These are phyloP conservation scores for Trypanosoma melophagium DNA, from an alignment of 208 protist genomes.

Conservation along the genomic window DNA sequence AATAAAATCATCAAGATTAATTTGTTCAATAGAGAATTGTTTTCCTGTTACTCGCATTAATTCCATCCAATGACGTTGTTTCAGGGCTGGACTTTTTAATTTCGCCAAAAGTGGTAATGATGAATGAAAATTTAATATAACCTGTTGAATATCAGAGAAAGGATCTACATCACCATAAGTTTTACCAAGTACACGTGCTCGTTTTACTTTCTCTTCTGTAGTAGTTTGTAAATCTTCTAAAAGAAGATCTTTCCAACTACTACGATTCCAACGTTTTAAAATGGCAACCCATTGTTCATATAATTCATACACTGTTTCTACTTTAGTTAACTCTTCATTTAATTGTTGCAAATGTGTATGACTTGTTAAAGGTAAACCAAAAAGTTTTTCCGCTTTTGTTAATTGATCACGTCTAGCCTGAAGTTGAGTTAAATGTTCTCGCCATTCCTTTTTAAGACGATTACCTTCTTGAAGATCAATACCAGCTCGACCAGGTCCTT, in stretches of 20 bases:
- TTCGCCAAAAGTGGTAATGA: slow-evolving; percentile 96
- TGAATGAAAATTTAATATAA: slow-evolving; percentile 94
- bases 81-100: slow-evolving; percentile 97
- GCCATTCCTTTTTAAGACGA: slow-evolving; percentile 87
- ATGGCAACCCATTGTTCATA: slow-evolving; percentile 92
- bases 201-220: slow-evolving; percentile 90
- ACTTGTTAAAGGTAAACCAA: slow-evolving; percentile 93
- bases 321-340: slow-evolving; percentile 86
- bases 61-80: slow-evolving; percentile 97
- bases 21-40: slow-evolving; percentile 95
- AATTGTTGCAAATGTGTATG: slow-evolving; percentile 92
- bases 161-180: slow-evolving; percentile 86
- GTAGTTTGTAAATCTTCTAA: slow-evolving; percentile 92
- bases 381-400: slow-evolving; percentile 95
- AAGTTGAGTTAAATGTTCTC: slow-evolving; percentile 68
- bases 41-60: slow-evolving; percentile 95
- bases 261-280: slow-evolving; percentile 94
- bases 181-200: slow-evolving; percentile 81
- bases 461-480: slow-evolving; percentile 93
- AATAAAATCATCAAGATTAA: slow-evolving; percentile 97
- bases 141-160: slow-evolving; percentile 90
- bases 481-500: slow-evolving; percentile 79
- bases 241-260: slow-evolving; percentile 97
- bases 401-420: slow-evolving; percentile 89
- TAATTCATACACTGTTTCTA: slow-evolving; percentile 93